These are phyloP conservation scores for Sicyos baderoa DNA, from an alignment of 306 rosid genomes.

Conservation along the genomic window DNA sequence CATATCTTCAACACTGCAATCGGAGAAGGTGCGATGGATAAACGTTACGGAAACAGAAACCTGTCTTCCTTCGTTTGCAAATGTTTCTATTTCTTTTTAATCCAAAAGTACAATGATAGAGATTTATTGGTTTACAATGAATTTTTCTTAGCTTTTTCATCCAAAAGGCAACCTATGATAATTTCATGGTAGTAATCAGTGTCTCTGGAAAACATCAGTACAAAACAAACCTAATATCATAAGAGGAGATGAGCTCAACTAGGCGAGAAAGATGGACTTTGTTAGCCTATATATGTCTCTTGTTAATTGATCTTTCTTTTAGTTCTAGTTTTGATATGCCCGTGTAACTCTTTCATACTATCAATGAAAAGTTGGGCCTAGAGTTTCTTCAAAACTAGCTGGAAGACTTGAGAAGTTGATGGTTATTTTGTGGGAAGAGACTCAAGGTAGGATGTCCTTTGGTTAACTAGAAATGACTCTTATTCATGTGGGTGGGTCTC, in stretches of 20 bases:
- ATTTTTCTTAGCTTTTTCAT: not conserved
- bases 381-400: not conserved
- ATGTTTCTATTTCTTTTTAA: not conserved
- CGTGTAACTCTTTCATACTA: too few species aligned
- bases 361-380: not conserved
- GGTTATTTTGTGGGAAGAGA: not conserved
- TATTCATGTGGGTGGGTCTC: conserved; percentile 12
- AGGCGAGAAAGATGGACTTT: not conserved
- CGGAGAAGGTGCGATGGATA: not conserved
- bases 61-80: not conserved
- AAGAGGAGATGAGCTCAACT: not conserved
- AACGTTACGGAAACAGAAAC: not conserved
- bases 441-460: conserved; percentile 1
- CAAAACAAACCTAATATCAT: not conserved
- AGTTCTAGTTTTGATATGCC: too few species aligned
- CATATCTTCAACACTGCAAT: not conserved
- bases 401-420: not conserved
- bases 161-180: not conserved
- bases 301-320: too few species aligned
- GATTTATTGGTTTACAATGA: not conserved
- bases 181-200: not conserved
- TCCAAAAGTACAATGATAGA: not conserved
- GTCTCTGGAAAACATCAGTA: not conserved
- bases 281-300: too few species aligned
- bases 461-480: conserved; percentile 2